A percentile compares a stretch with the other conserved stretches of the same genome.
Evolutionary conservation across 768 basidiomycete species (phyloP).

Genomic region (Daedalea quercina): DNA sequence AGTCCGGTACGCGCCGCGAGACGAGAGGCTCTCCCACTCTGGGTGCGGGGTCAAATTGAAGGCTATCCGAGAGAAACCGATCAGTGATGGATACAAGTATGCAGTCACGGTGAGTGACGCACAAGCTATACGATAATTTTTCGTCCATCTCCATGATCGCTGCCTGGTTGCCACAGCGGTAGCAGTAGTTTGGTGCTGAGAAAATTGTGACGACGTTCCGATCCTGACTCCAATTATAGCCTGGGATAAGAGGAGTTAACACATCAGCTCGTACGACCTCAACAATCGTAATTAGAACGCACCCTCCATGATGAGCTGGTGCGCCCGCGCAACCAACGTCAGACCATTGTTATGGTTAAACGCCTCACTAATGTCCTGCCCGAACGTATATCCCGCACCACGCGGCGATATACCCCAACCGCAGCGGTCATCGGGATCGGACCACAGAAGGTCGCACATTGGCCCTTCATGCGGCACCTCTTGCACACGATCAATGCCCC

Average conservation of each 20-base stretch:
- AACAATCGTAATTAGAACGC: conserved; percentile 15
- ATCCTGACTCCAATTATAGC: conserved; percentile 98
- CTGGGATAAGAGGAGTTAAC: conserved; percentile 29
- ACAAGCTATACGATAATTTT: conserved; percentile 94
- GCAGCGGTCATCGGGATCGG: conserved; percentile 97
- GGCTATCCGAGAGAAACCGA: conserved; percentile 40
- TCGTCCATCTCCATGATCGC: conserved; percentile 99
- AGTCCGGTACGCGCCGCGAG: conserved; percentile 90
- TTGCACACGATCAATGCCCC: conserved; percentile 97
- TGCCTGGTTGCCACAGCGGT: conserved; percentile 98
- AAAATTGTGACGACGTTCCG: conserved; percentile 99
- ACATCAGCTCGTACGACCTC: no score
- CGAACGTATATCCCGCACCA: conserved; percentile 98
- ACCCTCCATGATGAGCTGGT: conserved; percentile 98
- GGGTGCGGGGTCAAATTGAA: conserved; percentile 99
- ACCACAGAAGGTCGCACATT: conserved; percentile 99
- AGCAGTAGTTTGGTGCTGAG: conserved; percentile 99
- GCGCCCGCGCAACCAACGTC: conserved; percentile 89
- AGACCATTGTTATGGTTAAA: conserved; percentile 99
- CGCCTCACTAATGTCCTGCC: conserved; percentile 97
- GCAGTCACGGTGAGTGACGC: conserved; percentile 24
- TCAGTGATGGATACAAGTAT: conserved; percentile 3
- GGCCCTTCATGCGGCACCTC: conserved; percentile 99
- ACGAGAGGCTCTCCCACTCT: conserved; percentile 98
- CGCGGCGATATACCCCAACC: conserved; percentile 99